phyloP scores from a whole-genome alignment of 1,284 basidiomycete genomes.

The Fomitopsis betulina region DNA sequence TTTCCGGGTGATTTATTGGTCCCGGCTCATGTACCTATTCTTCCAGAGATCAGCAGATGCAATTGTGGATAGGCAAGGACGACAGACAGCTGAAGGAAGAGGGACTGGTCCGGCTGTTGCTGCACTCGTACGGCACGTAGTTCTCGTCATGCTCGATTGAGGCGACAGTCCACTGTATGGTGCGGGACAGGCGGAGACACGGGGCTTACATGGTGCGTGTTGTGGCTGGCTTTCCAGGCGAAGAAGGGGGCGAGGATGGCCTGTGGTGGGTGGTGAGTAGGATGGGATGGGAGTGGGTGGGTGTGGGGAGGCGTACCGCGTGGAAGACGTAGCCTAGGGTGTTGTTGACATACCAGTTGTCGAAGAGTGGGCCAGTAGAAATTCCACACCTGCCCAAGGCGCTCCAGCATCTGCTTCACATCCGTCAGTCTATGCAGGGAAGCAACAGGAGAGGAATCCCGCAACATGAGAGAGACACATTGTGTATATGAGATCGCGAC shows the following conservation, averaged over 20 bases:
- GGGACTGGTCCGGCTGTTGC: slow-evolving; percentile 60
- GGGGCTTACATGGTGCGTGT: slow-evolving; percentile 43
- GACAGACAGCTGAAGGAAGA: slow-evolving; percentile 71
- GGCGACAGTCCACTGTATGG: slow-evolving; percentile 43
- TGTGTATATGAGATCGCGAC: slow-evolving; percentile 59
- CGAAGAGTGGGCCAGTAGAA: slow-evolving; percentile 40
- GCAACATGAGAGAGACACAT: slow-evolving; percentile 22
- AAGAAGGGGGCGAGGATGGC: slow-evolving; percentile 54
- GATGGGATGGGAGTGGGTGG: background rate
- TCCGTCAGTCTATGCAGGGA: background rate
- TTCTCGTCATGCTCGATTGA: slow-evolving; percentile 56
- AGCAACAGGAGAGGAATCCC: background rate
- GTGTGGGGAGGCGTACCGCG: slow-evolving; percentile 29
- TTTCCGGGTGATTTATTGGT: slow-evolving; percentile 76
- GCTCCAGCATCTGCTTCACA: slow-evolving; percentile 41
- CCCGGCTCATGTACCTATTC: slow-evolving; percentile 77
- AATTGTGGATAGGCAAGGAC: slow-evolving; percentile 13
- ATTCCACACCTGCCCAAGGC: slow-evolving; percentile 57
- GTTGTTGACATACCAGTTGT: slow-evolving; percentile 31
- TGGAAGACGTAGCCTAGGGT: slow-evolving; percentile 36
- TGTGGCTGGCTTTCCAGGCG: slow-evolving; percentile 54
- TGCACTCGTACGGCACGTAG: slow-evolving; percentile 48
- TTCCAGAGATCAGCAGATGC: background rate
- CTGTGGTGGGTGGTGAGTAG: slow-evolving; percentile 15
- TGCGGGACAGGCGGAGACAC: background rate